Evolutionary conservation across 2,329 filamentous ascomycete genomes (phyloP).

Genomic region (Aspergillus arachidicola): DNA sequence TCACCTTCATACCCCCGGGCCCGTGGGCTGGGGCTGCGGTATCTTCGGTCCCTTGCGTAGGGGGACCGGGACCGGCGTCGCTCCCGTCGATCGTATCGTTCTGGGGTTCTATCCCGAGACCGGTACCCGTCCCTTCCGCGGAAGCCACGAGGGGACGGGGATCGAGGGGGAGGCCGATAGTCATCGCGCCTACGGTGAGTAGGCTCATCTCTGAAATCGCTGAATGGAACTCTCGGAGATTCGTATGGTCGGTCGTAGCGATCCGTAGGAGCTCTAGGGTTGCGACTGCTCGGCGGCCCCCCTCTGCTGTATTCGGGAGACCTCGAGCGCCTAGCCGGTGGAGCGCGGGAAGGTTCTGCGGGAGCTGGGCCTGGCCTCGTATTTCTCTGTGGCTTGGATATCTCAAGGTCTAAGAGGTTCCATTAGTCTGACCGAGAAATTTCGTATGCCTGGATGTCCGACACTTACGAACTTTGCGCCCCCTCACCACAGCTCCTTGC

Average conservation of each 20-base stretch:
- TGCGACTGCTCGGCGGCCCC: constrained; percentile 33
- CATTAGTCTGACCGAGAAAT: constrained; percentile 22
- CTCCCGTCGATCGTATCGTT: constrained; percentile 56
- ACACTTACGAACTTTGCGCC: constrained; percentile 86
- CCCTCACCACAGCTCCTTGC: constrained; percentile 79
- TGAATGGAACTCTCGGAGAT: constrained; percentile 40
- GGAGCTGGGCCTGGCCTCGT: constrained; percentile 58
- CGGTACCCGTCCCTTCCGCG: constrained; percentile 67
- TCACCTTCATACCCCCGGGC: constrained; percentile 59
- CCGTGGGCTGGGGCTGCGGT: constrained; percentile 70
- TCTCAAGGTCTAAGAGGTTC: constrained; percentile 33
- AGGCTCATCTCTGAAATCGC: constrained; percentile 55
- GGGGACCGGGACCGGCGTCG: constrained; percentile 73
- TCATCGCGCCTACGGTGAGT: constrained; percentile 60
- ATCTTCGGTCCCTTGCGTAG: constrained; percentile 62
- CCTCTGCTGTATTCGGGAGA: constrained; percentile 63
- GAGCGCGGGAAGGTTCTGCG: constrained; percentile 38
- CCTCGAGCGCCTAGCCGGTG: constrained; percentile 58
- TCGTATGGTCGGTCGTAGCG: constrained; percentile 48
- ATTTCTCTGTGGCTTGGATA: constrained; percentile 85
- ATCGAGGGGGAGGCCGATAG: constrained; percentile 62
- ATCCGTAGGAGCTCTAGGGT: constrained; percentile 36
- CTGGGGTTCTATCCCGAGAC: constrained; percentile 46
- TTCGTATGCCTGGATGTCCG: neutral
- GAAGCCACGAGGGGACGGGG: constrained; percentile 61